Base-by-base conservation (phyloP, 495 filamentous ascomycete genomes). In the Parmelia sp. region DNA sequence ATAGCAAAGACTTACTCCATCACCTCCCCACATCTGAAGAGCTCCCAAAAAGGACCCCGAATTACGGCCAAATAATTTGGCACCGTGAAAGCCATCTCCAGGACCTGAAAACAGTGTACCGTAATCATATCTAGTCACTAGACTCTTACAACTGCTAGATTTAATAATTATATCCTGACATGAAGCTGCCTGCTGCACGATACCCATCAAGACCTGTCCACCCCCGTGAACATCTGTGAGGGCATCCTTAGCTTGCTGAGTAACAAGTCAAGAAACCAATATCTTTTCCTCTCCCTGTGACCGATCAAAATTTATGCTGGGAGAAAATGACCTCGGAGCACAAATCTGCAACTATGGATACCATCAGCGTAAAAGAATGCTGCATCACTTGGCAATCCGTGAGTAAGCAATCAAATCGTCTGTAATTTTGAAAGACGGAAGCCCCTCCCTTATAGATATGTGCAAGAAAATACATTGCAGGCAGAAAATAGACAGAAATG, bases 161-260 rank as follows among this genome's bases (percentile, higher is more conserved):
- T n/a, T n/a, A n/a, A n/a, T n/a, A n/a, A n/a, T n/a, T n/a, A n/a
- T n/a, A 17, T 23, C 10, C 36, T 12, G 40, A n/a, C 21, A 44
- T 17, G 10, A 8, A 47, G 21, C 33, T 0, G 63, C 66, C 55
- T 57, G 65, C 60, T 51, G 21, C n/a, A 53, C 66, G 49, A 77
- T 73, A 35, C 60, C 65, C 39, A 68, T 65, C 62, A 80, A 64
- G 4, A 75, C 78, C 72, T 75, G 82, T 11, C 83, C 82, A 33
- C 82, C 81, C 36, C 83, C 83, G 69, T 84, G 83, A 47, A 83
- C 77, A 63, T 84, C 80, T 66, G 82, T 64, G 58, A 80, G 75
- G 14, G 81, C 69, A 15, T 78, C 82, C 57, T 77, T 78, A 9
- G 73, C 70, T 35, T 73, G 68, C 36, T 68, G 62, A 21, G 75